Conservation (phyloP, 768 basidiomycete species). For the Cantharellus anzutake region DNA sequence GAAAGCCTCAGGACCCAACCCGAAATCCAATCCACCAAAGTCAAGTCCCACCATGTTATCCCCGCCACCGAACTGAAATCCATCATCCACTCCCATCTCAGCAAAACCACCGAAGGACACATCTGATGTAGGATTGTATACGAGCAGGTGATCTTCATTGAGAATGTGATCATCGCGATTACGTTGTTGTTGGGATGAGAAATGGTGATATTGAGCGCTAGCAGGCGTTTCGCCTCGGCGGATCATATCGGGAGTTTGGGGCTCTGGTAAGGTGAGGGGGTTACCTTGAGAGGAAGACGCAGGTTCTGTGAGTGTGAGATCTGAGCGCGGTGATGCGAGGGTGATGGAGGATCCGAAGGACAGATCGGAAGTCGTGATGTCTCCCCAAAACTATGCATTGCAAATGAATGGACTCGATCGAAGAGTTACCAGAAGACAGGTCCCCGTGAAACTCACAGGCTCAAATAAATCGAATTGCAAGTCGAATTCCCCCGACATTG, state of each 20-base stretch:
- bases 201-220: neutral
- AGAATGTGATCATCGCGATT: constrained; percentile 2
- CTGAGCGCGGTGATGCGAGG: too few relatives aligned
- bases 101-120: neutral
- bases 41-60: neutral
- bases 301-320: too few relatives aligned
- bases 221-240: neutral
- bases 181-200: neutral
- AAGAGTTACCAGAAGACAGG: too few relatives aligned
- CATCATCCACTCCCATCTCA: neutral
- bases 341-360: too few relatives aligned
- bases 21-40: neutral
- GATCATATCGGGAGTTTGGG: neutral
- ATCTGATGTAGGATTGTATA: neutral
- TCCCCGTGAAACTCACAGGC: constrained; percentile 1
- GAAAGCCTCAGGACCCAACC: neutral
- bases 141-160: neutral
- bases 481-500: constrained; percentile 12
- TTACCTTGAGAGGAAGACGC: neutral
- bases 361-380: too few relatives aligned
- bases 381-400: too few relatives aligned
- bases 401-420: too few relatives aligned
- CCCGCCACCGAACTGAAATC: neutral
- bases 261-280: neutral
- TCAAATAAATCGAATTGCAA: constrained; percentile 10